These are phyloP conservation scores for Kazachstania sp. DNA, from an alignment of 1,139 yeast species.

Conservation along the genomic window DNA sequence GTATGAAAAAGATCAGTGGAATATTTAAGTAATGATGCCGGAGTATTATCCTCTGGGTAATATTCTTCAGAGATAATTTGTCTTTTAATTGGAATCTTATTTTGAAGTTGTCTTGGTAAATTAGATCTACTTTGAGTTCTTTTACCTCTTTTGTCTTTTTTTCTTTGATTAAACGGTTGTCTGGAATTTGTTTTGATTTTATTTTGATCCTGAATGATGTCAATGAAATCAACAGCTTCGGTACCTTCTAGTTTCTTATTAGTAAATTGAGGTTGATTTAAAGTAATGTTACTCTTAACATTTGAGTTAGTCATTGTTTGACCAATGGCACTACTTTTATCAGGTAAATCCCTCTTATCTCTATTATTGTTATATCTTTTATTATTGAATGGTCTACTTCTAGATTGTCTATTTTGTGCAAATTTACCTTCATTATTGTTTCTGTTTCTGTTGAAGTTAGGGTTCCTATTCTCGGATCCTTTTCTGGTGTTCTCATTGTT, in stretches of 20 bases:
- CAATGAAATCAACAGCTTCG: constrained; percentile 1
- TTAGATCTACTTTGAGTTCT: not conserved
- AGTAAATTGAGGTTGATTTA: constrained; percentile 5
- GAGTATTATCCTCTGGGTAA: constrained; percentile 20
- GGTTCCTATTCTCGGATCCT: not conserved
- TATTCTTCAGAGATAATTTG: constrained; percentile 7
- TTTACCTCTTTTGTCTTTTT: constrained; percentile 1
- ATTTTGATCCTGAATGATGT: not conserved
- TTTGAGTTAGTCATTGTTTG: constrained; percentile 1
- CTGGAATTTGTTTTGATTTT: not conserved
- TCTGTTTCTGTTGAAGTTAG: not conserved
- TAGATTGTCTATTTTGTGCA: not conserved
- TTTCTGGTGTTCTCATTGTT: not conserved
- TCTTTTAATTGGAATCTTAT: not conserved
- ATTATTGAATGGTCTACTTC: not conserved
- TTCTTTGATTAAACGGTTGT: not conserved
- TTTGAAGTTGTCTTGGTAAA: not conserved
- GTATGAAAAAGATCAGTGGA: constrained; percentile 15
- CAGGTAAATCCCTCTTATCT: not conserved
- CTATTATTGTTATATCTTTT: not conserved
- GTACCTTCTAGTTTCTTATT: not conserved
- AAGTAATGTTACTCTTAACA: not conserved
- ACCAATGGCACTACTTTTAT: not conserved
- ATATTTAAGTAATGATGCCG: constrained; percentile 19
- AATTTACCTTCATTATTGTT: not conserved